Evolutionary conservation across 805 yeast species (phyloP).

Genomic region (Zygoascus flipseniorum): DNA sequence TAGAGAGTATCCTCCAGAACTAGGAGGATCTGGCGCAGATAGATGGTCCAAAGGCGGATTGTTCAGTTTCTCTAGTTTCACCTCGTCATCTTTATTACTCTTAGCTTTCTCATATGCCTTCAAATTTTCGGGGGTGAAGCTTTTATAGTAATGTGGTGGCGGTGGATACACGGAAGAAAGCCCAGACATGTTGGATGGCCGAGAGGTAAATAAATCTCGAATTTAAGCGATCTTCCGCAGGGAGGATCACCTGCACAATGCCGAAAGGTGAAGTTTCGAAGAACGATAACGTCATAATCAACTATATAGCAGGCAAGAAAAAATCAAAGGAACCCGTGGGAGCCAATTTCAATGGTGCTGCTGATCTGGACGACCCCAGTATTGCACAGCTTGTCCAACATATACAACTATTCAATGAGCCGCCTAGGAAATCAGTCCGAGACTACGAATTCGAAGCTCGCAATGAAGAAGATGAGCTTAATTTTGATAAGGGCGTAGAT

Average conservation of each 20-base stretch:
- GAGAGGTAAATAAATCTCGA: background rate
- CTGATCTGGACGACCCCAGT: background rate
- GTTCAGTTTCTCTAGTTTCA: background rate
- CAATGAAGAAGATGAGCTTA: background rate
- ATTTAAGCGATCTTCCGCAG: too few species aligned
- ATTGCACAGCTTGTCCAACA: background rate
- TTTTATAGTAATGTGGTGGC: slow-evolving; percentile 77
- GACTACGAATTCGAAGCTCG: background rate
- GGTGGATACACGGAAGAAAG: slow-evolving; percentile 81
- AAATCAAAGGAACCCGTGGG: too few species aligned
- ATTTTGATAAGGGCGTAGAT: background rate
- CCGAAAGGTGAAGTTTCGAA: too few species aligned
- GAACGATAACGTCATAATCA: too few species aligned
- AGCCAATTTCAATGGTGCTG: too few species aligned
- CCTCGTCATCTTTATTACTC: background rate
- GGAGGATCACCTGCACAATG: too few species aligned
- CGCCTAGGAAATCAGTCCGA: background rate
- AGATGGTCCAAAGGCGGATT: slow-evolving; percentile 16
- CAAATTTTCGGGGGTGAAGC: slow-evolving; percentile 43
- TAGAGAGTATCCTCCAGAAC: slow-evolving; percentile 51
- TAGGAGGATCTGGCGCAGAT: slow-evolving; percentile 29
- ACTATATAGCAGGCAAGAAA: too few species aligned
- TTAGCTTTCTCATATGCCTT: background rate
- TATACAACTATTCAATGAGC: background rate
- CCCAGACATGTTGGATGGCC: slow-evolving; percentile 15